A percentile compares a stretch with the other conserved stretches of the same genome.
phyloP scores from a whole-genome alignment of 1,284 basidiomycete genomes.

The Irpex rosettiformis region DNA sequence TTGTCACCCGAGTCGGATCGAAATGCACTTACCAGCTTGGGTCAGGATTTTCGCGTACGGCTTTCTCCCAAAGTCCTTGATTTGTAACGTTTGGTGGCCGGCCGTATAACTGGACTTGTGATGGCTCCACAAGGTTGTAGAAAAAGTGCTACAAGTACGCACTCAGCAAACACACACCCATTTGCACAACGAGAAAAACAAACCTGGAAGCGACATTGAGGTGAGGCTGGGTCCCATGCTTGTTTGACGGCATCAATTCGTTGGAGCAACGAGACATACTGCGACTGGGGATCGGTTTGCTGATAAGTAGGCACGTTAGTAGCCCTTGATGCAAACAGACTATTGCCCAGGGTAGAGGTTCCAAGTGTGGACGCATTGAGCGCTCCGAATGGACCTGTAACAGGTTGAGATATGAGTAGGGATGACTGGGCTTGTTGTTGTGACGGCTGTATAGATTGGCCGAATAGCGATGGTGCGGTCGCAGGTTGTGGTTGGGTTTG shows the following conservation, averaged over 20 bases:
- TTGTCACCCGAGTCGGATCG: not conserved
- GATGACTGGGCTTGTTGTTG: slow-evolving; percentile 25
- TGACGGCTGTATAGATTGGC: slow-evolving; percentile 1
- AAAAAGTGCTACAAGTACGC: slow-evolving; percentile 61
- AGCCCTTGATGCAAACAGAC: slow-evolving; percentile 26
- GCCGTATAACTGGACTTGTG: slow-evolving; percentile 65
- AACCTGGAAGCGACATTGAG: slow-evolving; percentile 82
- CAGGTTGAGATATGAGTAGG: slow-evolving; percentile 30
- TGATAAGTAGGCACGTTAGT: slow-evolving; percentile 37
- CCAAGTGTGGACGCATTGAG: slow-evolving; percentile 27
- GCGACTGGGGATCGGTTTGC: slow-evolving; percentile 56
- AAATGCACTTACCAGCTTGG: slow-evolving; percentile 58
- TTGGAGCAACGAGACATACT: slow-evolving; percentile 54
- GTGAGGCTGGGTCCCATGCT: slow-evolving; percentile 71
- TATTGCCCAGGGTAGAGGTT: slow-evolving; percentile 20
- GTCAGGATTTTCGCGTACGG: slow-evolving; percentile 81
- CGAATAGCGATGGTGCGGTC: slow-evolving; percentile 3
- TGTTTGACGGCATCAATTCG: slow-evolving; percentile 65
- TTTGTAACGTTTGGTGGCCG: slow-evolving; percentile 74
- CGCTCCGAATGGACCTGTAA: slow-evolving; percentile 15
- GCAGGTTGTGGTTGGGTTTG: not conserved
- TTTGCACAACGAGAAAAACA: slow-evolving; percentile 19
- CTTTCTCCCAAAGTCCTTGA: slow-evolving; percentile 79
- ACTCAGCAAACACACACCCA: not conserved
- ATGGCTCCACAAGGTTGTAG: slow-evolving; percentile 83